These are phyloP conservation scores for Neurospora sp. DNA, from an alignment of 495 filamentous ascomycete genomes.

Conservation along the genomic window DNA sequence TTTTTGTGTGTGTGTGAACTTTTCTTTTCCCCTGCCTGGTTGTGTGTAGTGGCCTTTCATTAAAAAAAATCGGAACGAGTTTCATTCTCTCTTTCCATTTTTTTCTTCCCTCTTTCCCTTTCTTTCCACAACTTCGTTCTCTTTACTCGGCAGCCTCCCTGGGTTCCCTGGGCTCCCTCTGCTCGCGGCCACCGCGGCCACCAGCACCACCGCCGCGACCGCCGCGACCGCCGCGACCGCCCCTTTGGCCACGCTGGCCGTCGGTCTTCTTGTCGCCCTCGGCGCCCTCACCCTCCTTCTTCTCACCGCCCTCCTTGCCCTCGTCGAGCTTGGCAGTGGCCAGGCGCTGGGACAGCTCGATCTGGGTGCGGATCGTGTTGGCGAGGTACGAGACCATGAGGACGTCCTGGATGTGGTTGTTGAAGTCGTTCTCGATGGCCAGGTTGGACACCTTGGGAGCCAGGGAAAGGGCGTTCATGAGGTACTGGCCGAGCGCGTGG, in stretches of 20 bases:
- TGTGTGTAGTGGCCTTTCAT: background rate
- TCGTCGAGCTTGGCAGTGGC: constrained; percentile 73
- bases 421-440: constrained; percentile 94
- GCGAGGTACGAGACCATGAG: constrained; percentile 93
- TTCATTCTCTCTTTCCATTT: background rate
- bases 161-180: constrained; percentile 31
- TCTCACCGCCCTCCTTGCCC: constrained; percentile 38
- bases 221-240: constrained; percentile 22
- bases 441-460: constrained; percentile 86
- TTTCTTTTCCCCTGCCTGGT: background rate
- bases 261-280: constrained; percentile 19
- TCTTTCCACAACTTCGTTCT: background rate
- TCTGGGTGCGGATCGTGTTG: constrained; percentile 98
- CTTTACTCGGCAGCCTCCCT: constrained; percentile 21
- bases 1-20: background rate
- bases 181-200: constrained; percentile 30
- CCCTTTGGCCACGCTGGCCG: constrained; percentile 7
- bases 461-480: constrained; percentile 82
- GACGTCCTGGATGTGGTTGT: constrained; percentile 98
- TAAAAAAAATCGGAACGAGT: background rate
- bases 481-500: constrained; percentile 83
- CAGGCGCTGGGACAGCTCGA: constrained; percentile 89
- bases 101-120: constrained; percentile 1
- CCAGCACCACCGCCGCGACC: constrained; percentile 28
- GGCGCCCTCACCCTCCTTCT: constrained; percentile 29